A percentile compares a stretch with the other conserved stretches of the same genome.
These are phyloP conservation scores for Coniochaeta pulveracea DNA, from an alignment of 2,329 filamentous ascomycete species.

Conservation along the genomic window DNA sequence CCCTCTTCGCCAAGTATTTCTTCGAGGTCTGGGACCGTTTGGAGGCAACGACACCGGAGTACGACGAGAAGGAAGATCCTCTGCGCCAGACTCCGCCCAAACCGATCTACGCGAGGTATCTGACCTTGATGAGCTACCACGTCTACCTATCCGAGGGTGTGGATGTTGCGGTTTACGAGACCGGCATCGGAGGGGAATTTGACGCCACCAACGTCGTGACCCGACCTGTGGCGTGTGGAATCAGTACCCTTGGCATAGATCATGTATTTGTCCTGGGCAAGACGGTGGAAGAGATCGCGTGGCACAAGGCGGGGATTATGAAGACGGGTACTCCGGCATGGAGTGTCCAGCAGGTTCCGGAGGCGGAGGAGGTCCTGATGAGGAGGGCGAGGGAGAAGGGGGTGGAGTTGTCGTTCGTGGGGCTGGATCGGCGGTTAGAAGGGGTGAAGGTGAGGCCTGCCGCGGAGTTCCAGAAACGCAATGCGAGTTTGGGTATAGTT, in stretches of 20 bases:
- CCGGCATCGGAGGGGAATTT: constrained; percentile 87
- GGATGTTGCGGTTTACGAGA: constrained; percentile 73
- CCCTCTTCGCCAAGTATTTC: constrained; percentile 64
- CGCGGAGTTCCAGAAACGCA: constrained; percentile 41
- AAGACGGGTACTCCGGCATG: constrained; percentile 50
- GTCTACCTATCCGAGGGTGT: constrained; percentile 69
- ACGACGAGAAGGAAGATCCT: constrained; percentile 35
- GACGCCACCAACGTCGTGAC: constrained; percentile 82
- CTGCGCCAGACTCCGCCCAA: constrained; percentile 51
- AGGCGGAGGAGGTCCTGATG: constrained; percentile 22
- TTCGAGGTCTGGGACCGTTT: constrained; percentile 71
- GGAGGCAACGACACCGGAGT: constrained; percentile 23
- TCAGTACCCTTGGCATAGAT: constrained; percentile 58
- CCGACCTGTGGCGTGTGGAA: constrained; percentile 43
- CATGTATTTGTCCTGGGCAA: constrained; percentile 52
- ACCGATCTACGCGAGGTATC: constrained; percentile 84
- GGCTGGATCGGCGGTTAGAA: constrained; percentile 18
- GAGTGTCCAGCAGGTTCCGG: constrained; percentile 40
- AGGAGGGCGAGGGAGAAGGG: constrained; percentile 47
- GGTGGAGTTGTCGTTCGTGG: constrained; percentile 25
- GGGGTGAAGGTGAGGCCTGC: constrained; percentile 24
- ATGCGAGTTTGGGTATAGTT: constrained; percentile 44
- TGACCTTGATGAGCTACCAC: constrained; percentile 83
- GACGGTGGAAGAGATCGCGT: constrained; percentile 55
- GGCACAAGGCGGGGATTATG: constrained; percentile 65